Conservation (phyloP, 1,284 basidiomycete species). For the Fomes fomentarius region DNA sequence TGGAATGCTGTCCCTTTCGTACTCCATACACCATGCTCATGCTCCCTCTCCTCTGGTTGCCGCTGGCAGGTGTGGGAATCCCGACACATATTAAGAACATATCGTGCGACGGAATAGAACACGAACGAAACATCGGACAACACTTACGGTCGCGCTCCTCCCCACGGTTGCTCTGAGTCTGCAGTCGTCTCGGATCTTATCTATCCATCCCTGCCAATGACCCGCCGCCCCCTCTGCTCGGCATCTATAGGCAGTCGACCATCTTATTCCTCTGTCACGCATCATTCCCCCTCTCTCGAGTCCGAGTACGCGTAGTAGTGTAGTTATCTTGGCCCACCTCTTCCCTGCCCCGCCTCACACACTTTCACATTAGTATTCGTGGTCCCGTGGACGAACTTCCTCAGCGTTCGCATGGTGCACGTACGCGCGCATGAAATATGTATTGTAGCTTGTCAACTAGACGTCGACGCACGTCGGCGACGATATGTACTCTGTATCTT, state of each 20-base stretch:
- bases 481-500: slow-evolving; percentile 3
- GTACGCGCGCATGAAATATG: not conserved
- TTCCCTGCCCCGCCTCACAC: no score
- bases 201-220: no score
- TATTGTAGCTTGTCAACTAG: not conserved
- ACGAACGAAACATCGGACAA: no score
- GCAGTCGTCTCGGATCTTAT: no score
- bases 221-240: not conserved
- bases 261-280: not conserved
- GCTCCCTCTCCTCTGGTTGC: not conserved
- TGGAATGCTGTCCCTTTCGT: not conserved
- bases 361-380: not conserved
- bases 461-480: not conserved
- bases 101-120: no score
- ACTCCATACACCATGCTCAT: no score
- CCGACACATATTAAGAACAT: no score
- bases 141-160: no score
- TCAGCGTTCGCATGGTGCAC: not conserved
- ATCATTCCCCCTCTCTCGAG: not conserved
- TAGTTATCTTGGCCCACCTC: not conserved
- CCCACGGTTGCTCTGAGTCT: no score
- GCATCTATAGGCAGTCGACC: slow-evolving; percentile 1
- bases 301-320: not conserved
- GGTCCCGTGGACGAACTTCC: not conserved
- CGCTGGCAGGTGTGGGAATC: no score